Evolutionary conservation across 768 basidiomycete species (phyloP).

Genomic region (Rhodosporidiobolus sp.): DNA sequence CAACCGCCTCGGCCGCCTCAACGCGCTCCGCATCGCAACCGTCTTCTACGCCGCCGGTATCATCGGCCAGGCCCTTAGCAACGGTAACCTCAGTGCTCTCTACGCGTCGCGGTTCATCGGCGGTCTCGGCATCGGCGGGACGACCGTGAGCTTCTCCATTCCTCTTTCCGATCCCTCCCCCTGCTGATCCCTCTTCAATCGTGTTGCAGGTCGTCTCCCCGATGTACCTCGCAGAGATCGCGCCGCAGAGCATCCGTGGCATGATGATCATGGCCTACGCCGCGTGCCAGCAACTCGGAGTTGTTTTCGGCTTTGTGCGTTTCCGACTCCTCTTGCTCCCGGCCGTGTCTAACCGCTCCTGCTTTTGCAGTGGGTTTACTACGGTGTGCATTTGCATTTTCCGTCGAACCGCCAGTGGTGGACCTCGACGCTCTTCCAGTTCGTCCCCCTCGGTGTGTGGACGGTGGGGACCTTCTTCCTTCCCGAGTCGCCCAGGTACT

Average conservation of each 20-base stretch:
- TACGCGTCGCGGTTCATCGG: slow-evolving; percentile 1
- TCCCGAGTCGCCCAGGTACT: slow-evolving; percentile 9
- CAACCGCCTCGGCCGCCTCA: not conserved
- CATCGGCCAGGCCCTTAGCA: not conserved
- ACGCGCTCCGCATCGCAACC: not conserved
- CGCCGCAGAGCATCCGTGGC: not conserved
- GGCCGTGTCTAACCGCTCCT: not conserved
- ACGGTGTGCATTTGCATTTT: not conserved
- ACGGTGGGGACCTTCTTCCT: not conserved
- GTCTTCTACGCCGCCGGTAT: slow-evolving; percentile 1
- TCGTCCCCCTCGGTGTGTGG: slow-evolving; percentile 7
- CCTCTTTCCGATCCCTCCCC: not conserved
- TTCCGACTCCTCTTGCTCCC: not conserved
- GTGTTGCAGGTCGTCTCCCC: slow-evolving; percentile 4
- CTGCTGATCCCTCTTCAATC: no score
- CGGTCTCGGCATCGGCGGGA: not conserved
- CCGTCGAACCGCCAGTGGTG: not conserved
- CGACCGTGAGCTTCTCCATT: not conserved
- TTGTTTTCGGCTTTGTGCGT: slow-evolving; percentile 2
- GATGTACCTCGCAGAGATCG: slow-evolving; percentile 1
- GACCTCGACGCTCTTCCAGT: not conserved
- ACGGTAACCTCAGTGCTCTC: not conserved
- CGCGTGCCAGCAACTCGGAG: slow-evolving; percentile 4
- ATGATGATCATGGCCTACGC: slow-evolving; percentile 4
- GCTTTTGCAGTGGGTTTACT: not conserved